Evolutionary conservation across 192 early-diverging fungal species (phyloP).

Genomic region (Chytriomyces sp.): DNA sequence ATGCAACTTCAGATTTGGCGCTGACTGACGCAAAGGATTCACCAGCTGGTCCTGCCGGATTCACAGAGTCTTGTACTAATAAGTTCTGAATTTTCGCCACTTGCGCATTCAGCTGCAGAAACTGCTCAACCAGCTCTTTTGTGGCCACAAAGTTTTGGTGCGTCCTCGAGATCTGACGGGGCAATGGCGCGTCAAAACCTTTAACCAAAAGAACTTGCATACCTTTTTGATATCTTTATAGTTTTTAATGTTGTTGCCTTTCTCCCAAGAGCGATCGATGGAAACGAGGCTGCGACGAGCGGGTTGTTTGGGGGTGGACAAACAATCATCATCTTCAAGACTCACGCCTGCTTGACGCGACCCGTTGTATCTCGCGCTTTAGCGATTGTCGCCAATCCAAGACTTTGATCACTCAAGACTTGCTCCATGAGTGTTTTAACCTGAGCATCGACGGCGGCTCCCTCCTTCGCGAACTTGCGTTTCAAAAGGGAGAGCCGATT

Average conservation of each 20-base stretch:
- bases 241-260: slow-evolving; percentile 84
- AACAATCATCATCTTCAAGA: background rate
- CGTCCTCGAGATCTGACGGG: slow-evolving; percentile 78
- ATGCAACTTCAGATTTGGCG: background rate
- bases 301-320: background rate
- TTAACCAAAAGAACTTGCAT: background rate
- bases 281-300: slow-evolving; percentile 76
- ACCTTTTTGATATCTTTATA: slow-evolving; percentile 90
- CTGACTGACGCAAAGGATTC: background rate
- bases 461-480: slow-evolving; percentile 85
- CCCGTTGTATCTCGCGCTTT: slow-evolving; percentile 15
- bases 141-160: slow-evolving; percentile 95
- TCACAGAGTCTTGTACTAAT: slow-evolving; percentile 66
- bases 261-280: slow-evolving; percentile 85
- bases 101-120: slow-evolving; percentile 84
- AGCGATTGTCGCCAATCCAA: slow-evolving; percentile 3
- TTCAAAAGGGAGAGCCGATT: slow-evolving; percentile 79
- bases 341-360: slow-evolving; percentile 44
- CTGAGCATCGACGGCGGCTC: slow-evolving; percentile 91
- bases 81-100: slow-evolving; percentile 70
- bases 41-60: slow-evolving; percentile 67
- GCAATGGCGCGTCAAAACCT: background rate
- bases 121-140: slow-evolving; percentile 80
- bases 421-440: slow-evolving; percentile 89
- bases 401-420: slow-evolving; percentile 8